A percentile compares a stretch with the other conserved stretches of the same genome.
phyloP scores from a whole-genome alignment of 2,329 filamentous ascomycete species.

The Cercospora zeina region DNA sequence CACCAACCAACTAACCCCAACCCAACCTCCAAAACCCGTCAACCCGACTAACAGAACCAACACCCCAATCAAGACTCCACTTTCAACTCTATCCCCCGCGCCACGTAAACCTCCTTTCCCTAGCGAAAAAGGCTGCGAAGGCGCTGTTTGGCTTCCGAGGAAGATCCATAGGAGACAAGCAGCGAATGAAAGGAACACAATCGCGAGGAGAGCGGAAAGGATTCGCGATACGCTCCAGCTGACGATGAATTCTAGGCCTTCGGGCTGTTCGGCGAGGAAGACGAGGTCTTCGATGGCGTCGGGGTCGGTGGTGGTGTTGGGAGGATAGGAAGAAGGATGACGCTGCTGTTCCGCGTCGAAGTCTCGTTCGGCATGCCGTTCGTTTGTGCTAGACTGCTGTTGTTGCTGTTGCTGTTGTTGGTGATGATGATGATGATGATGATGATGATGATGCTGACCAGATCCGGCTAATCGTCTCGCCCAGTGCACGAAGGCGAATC shows the following conservation, averaged over 20 bases:
- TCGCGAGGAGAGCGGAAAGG: conserved; percentile 32
- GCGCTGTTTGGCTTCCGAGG: conserved; percentile 35
- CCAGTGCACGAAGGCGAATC: conserved; percentile 50
- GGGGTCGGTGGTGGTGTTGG: background rate
- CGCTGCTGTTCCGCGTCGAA: background rate
- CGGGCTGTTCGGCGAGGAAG: conserved; percentile 31
- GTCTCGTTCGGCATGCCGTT: conserved; percentile 13
- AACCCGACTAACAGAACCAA: conserved; percentile 41
- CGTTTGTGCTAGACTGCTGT: background rate
- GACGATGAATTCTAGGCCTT: conserved; percentile 43
- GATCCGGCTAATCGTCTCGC: conserved; percentile 40
- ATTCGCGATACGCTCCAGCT: conserved; percentile 40
- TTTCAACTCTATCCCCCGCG: conserved; percentile 41
- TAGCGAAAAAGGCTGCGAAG: conserved; percentile 19
- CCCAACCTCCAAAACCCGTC: conserved; percentile 40
- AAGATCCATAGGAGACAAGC: conserved; percentile 43
- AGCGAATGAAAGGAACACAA: conserved; percentile 36
- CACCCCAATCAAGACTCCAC: conserved; percentile 40
- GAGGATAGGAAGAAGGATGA: background rate
- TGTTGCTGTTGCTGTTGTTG: conserved; percentile 26
- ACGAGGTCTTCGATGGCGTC: conserved; percentile 14
- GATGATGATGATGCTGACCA: background rate
- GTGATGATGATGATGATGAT: too few species aligned
- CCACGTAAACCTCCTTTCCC: conserved; percentile 33
- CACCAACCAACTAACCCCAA: conserved; percentile 43